Percentiles rank a stretch among this genome's conserved stretches.
Evolutionary conservation across 2,329 filamentous ascomycete species (phyloP).

Genomic region (Scedosporium apiospermum): DNA sequence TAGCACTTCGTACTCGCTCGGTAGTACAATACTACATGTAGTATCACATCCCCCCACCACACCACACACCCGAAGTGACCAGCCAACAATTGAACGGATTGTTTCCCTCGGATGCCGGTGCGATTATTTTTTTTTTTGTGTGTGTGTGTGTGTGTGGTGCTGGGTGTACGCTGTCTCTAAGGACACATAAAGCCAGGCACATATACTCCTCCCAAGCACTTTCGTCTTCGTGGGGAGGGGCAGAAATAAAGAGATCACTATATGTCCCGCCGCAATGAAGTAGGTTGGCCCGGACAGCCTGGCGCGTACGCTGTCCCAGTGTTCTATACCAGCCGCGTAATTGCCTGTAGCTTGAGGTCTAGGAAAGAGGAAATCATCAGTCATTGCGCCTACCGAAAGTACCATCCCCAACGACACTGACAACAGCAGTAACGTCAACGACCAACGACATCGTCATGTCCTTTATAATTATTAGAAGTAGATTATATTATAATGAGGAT

Average conservation of each 20-base stretch:
- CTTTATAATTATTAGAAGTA: no score
- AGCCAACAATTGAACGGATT: not conserved
- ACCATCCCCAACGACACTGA: no score
- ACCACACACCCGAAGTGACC: not conserved
- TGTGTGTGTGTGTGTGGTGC: not conserved
- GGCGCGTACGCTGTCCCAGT: not conserved
- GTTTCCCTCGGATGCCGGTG: not conserved
- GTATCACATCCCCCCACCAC: not conserved
- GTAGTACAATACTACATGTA: no score
- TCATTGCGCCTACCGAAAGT: not conserved
- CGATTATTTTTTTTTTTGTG: not conserved
- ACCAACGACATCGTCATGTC: no score
- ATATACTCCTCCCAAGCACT: not conserved
- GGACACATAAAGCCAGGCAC: not conserved
- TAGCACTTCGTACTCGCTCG: not conserved
- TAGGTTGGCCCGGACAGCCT: not conserved
- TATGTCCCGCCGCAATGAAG: not conserved
- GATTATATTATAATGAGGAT: no score
- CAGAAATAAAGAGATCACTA: not conserved
- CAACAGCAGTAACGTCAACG: no score
- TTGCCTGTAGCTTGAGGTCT: not conserved
- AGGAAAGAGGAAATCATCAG: not conserved
- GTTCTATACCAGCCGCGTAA: not conserved
- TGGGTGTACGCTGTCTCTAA: not conserved
- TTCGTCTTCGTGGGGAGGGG: not conserved